phyloP scores from a whole-genome alignment of 2,329 filamentous ascomycete genomes.

The Alternaria triticina region DNA sequence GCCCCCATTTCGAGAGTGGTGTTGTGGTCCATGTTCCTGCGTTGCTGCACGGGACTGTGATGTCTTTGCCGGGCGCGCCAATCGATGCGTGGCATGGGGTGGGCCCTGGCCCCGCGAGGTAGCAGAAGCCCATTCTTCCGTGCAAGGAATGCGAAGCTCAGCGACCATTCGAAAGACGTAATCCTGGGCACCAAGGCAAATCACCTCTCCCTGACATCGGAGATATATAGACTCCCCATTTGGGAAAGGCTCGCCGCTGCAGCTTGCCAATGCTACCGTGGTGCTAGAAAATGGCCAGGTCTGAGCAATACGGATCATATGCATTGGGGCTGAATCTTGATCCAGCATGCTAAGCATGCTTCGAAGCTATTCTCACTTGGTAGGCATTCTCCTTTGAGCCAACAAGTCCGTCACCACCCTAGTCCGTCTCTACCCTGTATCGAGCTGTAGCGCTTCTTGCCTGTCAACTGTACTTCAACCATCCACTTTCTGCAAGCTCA shows the following conservation, averaged over 20 bases:
- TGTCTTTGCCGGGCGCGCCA: conserved; percentile 40
- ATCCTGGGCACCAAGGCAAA: conserved; percentile 47
- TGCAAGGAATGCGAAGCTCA: conserved; percentile 49
- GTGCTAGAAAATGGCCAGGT: conserved; percentile 52
- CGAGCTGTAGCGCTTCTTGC: conserved; percentile 39
- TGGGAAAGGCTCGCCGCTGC: conserved; percentile 54
- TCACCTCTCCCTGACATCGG: conserved; percentile 48
- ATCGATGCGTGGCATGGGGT: conserved; percentile 30
- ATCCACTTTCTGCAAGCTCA: conserved; percentile 32
- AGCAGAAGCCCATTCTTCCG: conserved; percentile 36
- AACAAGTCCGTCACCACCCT: conserved; percentile 44
- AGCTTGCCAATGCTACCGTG: conserved; percentile 56
- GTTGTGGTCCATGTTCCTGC: conserved; percentile 52
- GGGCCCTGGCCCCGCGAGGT: conserved; percentile 27
- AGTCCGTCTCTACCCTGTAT: conserved; percentile 46
- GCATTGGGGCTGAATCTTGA: conserved; percentile 55
- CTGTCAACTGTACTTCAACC: conserved; percentile 43
- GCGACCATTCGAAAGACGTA: conserved; percentile 42
- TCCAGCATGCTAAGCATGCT: conserved; percentile 42
- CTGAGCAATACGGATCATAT: conserved; percentile 54
- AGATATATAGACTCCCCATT: conserved; percentile 50
- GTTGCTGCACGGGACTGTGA: conserved; percentile 48
- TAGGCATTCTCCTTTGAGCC: conserved; percentile 49
- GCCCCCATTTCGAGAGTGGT: conserved; percentile 41
- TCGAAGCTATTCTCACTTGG: conserved; percentile 45